These are phyloP conservation scores for Cyberlindnera mycetangii DNA, from an alignment of 805 yeast species.

Conservation along the genomic window DNA sequence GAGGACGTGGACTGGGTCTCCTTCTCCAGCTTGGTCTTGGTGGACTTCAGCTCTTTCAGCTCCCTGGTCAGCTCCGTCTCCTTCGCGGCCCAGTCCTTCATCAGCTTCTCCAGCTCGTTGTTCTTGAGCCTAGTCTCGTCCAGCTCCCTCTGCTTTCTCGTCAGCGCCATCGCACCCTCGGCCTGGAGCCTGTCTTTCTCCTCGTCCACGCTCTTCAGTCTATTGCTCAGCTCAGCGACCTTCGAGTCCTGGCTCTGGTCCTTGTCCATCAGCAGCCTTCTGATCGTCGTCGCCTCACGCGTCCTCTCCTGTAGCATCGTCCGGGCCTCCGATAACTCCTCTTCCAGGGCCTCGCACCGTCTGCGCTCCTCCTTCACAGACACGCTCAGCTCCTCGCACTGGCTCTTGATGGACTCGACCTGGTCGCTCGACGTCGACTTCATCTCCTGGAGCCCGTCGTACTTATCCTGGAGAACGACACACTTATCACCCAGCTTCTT, in stretches of 20 bases:
- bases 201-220: constrained; percentile 48
- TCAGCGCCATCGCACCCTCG: constrained; percentile 44
- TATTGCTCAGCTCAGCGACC: constrained; percentile 53
- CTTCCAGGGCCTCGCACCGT: constrained; percentile 66
- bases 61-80: constrained; percentile 30
- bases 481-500: constrained; percentile 41
- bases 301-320: constrained; percentile 75
- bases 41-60: constrained; percentile 30
- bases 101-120: constrained; percentile 37
- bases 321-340: constrained; percentile 76
- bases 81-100: constrained; percentile 36
- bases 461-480: constrained; percentile 36
- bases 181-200: constrained; percentile 62
- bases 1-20: constrained; percentile 26
- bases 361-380: constrained; percentile 62
- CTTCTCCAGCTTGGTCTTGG: constrained; percentile 30
- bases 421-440: constrained; percentile 38
- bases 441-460: constrained; percentile 34
- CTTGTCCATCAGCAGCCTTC: constrained; percentile 63
- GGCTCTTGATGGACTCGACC: constrained; percentile 52
- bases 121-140: constrained; percentile 54
- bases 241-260: constrained; percentile 55
- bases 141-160: constrained; percentile 60
- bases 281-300: constrained; percentile 70
- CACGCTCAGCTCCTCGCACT: constrained; percentile 68